Evolutionary conservation across 768 basidiomycete species (phyloP).

Genomic region (Calocybe indica): DNA sequence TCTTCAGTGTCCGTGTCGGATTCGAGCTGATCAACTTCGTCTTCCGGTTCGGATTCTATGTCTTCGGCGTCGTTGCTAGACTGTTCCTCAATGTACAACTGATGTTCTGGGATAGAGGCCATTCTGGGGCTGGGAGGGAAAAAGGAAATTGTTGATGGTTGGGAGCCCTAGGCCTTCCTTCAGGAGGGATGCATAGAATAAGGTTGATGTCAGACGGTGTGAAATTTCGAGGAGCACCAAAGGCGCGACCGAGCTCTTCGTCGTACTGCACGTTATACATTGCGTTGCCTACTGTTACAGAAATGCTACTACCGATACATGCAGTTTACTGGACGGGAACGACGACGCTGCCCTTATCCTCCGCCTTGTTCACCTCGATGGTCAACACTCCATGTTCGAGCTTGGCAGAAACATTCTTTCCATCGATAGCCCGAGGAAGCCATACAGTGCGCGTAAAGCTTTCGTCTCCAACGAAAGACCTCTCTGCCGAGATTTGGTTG

Average conservation of each 20-base stretch:
- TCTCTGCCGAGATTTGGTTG: conserved; percentile 53
- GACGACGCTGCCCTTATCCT: conserved; percentile 49
- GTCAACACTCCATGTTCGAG: conserved; percentile 67
- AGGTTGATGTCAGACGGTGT: too few species aligned
- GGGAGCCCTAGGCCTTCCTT: too few species aligned
- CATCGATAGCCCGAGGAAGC: conserved; percentile 61
- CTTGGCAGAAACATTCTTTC: conserved; percentile 52
- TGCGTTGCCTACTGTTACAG: neutral
- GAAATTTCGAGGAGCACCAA: neutral
- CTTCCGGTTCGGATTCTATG: conserved; percentile 44
- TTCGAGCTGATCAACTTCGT: conserved; percentile 63
- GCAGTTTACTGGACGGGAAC: conserved; percentile 31
- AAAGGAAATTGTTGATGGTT: neutral
- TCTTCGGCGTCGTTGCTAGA: conserved; percentile 9
- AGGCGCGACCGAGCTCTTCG: neutral
- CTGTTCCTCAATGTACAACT: neutral
- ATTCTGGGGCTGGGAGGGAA: conserved; percentile 6
- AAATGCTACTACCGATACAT: neutral
- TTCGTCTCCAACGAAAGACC: conserved; percentile 48
- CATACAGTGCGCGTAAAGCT: conserved; percentile 67
- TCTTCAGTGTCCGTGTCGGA: conserved; percentile 45
- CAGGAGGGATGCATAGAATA: too few species aligned
- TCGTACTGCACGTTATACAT: neutral
- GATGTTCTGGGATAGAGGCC: neutral
- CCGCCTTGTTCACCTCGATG: conserved; percentile 51